A percentile compares a stretch with the other conserved stretches of the same genome.
These are phyloP conservation scores for Peronospora belbahrii DNA, from an alignment of 352 stramenopile species.

Conservation along the genomic window DNA sequence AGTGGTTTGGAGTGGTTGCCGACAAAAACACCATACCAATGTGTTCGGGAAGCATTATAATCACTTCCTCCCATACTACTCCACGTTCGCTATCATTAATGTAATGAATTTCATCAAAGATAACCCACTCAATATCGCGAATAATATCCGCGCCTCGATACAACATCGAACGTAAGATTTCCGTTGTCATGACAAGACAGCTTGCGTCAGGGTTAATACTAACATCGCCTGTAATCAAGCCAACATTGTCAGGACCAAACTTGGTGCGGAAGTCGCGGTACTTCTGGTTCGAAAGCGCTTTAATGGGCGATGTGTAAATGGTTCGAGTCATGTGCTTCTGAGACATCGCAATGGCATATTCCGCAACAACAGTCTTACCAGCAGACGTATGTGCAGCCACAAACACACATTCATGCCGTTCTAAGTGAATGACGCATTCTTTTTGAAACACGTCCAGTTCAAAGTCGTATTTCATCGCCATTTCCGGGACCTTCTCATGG, in stretches of 20 bases:
- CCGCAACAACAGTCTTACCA: constrained; percentile 97
- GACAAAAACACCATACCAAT: constrained; percentile 98
- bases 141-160: constrained; percentile 95
- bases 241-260: constrained; percentile 91
- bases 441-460: constrained; percentile 96
- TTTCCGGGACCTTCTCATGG: constrained; percentile 71
- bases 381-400: constrained; percentile 95
- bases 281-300: constrained; percentile 98
- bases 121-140: constrained; percentile 96
- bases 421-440: constrained; percentile 91
- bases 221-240: constrained; percentile 96
- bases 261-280: constrained; percentile 95
- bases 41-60: constrained; percentile 96
- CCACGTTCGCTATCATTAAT: constrained; percentile 97
- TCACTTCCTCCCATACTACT: constrained; percentile 97
- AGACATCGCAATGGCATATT: constrained; percentile 96
- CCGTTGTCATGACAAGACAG: constrained; percentile 97
- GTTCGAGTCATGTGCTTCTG: constrained; percentile 86
- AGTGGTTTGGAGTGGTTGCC: constrained; percentile 97
- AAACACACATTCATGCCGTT: constrained; percentile 92
- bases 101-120: constrained; percentile 97
- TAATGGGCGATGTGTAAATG: constrained; percentile 98
- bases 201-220: constrained; percentile 93
- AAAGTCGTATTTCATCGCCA: constrained; percentile 77
- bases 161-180: constrained; percentile 95